A percentile compares a stretch with the other conserved stretches of the same genome.
phyloP scores from a whole-genome alignment of 177 flowering plant species.

The Telopea speciosissima region DNA sequence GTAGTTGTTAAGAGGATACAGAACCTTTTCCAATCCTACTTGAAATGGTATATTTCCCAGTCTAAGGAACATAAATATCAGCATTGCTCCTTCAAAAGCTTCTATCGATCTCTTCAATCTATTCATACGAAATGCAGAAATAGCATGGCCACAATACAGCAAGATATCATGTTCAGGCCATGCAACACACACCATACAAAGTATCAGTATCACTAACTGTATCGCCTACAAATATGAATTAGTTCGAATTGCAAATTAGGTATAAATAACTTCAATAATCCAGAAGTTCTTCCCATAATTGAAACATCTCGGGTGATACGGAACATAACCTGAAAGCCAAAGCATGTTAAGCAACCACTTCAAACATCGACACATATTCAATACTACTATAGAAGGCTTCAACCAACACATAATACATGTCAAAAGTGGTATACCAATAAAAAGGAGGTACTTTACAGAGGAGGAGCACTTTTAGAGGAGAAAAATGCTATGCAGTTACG shows the following conservation, averaged over 20 bases:
- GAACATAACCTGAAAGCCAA: not conserved
- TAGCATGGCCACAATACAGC: not conserved
- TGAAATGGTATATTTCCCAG: slow-evolving; percentile 11
- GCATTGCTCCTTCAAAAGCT: slow-evolving; percentile 4
- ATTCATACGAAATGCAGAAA: slow-evolving; percentile 2
- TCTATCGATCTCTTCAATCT: slow-evolving; percentile 6
- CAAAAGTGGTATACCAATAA: no score
- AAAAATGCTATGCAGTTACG: no score
- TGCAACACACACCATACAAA: slow-evolving; percentile 6
- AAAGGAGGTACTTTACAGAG: no score
- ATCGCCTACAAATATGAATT: not conserved
- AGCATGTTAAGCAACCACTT: no score
- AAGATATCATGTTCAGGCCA: slow-evolving; percentile 1
- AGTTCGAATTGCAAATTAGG: not conserved
- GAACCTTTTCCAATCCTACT: slow-evolving; percentile 9
- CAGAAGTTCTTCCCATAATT: not conserved
- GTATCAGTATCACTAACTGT: not conserved
- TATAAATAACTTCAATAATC: not conserved
- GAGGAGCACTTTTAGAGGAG: no score
- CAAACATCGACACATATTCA: no score
- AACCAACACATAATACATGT: no score
- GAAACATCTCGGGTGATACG: not conserved
- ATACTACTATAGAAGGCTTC: no score
- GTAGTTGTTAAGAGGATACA: slow-evolving; percentile 8
- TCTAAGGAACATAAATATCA: slow-evolving; percentile 9